phyloP scores from a whole-genome alignment of 2,329 filamentous ascomycete genomes.

The Westerdykella ornata region DNA sequence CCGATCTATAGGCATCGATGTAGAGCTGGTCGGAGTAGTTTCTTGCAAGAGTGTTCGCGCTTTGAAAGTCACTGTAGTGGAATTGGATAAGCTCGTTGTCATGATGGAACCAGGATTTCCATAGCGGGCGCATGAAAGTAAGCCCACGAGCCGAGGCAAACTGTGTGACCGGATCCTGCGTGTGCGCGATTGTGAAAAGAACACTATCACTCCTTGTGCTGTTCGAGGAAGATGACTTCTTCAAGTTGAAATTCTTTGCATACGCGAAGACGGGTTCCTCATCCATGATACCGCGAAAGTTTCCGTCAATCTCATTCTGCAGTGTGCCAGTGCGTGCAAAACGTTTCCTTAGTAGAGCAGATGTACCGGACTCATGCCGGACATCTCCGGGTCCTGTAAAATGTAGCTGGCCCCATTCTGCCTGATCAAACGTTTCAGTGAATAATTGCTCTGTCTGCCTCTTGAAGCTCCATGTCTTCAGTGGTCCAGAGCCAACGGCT shows the following conservation, averaged over 20 bases:
- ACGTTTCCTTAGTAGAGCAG: constrained; percentile 56
- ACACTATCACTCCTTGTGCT: constrained; percentile 41
- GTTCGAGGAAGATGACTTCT: constrained; percentile 6
- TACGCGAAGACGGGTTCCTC: constrained; percentile 80
- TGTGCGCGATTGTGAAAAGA: constrained; percentile 68
- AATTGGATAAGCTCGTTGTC: constrained; percentile 61
- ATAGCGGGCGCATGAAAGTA: constrained; percentile 71
- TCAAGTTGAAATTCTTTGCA: constrained; percentile 34
- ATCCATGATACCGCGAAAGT: constrained; percentile 65
- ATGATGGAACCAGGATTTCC: constrained; percentile 65
- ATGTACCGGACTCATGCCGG: constrained; percentile 64
- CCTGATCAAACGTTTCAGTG: constrained; percentile 64
- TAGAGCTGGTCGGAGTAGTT: constrained; percentile 68
- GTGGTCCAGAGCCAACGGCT: constrained; percentile 30
- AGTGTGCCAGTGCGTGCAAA: constrained; percentile 64
- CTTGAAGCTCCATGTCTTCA: constrained; percentile 63
- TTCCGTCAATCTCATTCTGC: constrained; percentile 58
- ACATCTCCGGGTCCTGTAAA: constrained; percentile 65
- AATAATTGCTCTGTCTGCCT: constrained; percentile 60
- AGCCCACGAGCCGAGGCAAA: constrained; percentile 70
- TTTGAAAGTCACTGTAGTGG: constrained; percentile 68
- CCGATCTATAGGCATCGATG: constrained; percentile 64
- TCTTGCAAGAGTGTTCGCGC: constrained; percentile 56
- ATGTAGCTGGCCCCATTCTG: constrained; percentile 77
- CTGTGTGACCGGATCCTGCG: constrained; percentile 73